A percentile compares a stretch with the other conserved stretches of the same genome.
Conservation (phyloP, 2,329 filamentous ascomycete genomes). For the Diplodia intermedia region DNA sequence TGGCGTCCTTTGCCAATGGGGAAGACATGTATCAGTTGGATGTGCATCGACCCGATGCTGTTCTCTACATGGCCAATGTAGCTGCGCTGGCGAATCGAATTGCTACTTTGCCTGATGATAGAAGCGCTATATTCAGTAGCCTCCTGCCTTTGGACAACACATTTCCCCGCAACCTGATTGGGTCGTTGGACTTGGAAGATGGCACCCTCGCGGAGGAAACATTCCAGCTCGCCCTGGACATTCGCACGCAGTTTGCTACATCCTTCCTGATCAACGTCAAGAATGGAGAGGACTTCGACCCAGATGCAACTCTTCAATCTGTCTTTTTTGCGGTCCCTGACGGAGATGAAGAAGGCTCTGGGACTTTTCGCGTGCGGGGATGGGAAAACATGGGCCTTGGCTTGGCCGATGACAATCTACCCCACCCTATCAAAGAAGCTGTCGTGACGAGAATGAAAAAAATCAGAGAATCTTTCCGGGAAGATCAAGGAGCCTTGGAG, state of each 20-base stretch:
- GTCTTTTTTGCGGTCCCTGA: constrained; percentile 50
- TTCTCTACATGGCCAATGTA: constrained; percentile 56
- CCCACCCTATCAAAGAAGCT: constrained; percentile 43
- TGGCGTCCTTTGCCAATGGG: background rate
- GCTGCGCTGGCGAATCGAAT: constrained; percentile 51
- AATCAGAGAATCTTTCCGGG: constrained; percentile 47
- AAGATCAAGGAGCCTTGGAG: constrained; percentile 43
- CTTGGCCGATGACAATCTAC: constrained; percentile 48
- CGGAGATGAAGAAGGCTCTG: constrained; percentile 29
- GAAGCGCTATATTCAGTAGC: constrained; percentile 42
- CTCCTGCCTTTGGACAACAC: constrained; percentile 44
- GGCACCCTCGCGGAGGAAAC: constrained; percentile 53
- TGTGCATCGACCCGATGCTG: constrained; percentile 45
- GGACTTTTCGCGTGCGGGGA: constrained; percentile 42
- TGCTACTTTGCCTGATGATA: constrained; percentile 41
- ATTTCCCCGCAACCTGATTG: constrained; percentile 47
- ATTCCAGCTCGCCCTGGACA: constrained; percentile 58
- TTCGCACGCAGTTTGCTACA: constrained; percentile 64
- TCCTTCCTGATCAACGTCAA: constrained; percentile 53
- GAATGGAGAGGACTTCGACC: constrained; percentile 46
- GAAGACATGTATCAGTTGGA: background rate
- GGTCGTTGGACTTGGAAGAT: constrained; percentile 34
- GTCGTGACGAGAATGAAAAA: constrained; percentile 50
- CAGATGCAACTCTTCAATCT: constrained; percentile 48
- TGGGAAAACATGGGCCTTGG: constrained; percentile 48